These are phyloP conservation scores for Arthrobotrys musiformis DNA, from an alignment of 2,329 filamentous ascomycete genomes.

Conservation along the genomic window DNA sequence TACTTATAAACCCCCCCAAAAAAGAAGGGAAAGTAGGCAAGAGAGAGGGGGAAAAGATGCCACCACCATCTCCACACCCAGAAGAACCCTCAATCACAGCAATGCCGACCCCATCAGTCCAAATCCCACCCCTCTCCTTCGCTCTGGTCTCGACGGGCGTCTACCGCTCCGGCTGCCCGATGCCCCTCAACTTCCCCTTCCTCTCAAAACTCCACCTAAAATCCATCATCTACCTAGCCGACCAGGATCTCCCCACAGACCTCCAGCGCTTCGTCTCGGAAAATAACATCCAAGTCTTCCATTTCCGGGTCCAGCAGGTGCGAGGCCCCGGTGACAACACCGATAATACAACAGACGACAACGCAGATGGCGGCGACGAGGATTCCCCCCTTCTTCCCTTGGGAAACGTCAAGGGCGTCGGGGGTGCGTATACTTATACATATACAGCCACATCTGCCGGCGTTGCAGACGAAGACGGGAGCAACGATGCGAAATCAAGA, in stretches of 20 bases:
- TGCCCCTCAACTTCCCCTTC: conserved; percentile 59
- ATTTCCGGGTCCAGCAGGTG: conserved; percentile 47
- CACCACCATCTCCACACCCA: not conserved
- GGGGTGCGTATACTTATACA: too few relatives aligned
- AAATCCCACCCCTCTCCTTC: conserved; percentile 58
- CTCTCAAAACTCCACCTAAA: conserved; percentile 57
- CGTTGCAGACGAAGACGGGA: not conserved
- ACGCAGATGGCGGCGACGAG: not conserved
- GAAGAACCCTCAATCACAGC: not conserved
- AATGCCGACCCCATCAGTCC: conserved; percentile 18
- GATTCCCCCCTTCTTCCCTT: too few relatives aligned
- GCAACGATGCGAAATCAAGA: not conserved
- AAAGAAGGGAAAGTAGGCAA: not conserved
- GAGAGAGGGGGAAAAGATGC: not conserved
- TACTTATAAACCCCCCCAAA: too few relatives aligned
- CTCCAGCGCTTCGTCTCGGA: conserved; percentile 54
- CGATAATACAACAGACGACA: conserved; percentile 1
- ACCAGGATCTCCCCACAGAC: conserved; percentile 57
- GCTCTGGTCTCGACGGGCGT: conserved; percentile 57
- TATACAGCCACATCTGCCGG: not conserved
- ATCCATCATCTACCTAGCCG: conserved; percentile 59
- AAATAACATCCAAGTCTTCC: conserved; percentile 54
- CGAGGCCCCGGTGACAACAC: not conserved
- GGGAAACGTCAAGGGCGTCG: too few relatives aligned
- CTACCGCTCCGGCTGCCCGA: conserved; percentile 59